A percentile compares a stretch with the other conserved stretches of the same genome.
Evolutionary conservation across 148 eudicot species (phyloP).

Genomic region (Rhododendron ovatum): DNA sequence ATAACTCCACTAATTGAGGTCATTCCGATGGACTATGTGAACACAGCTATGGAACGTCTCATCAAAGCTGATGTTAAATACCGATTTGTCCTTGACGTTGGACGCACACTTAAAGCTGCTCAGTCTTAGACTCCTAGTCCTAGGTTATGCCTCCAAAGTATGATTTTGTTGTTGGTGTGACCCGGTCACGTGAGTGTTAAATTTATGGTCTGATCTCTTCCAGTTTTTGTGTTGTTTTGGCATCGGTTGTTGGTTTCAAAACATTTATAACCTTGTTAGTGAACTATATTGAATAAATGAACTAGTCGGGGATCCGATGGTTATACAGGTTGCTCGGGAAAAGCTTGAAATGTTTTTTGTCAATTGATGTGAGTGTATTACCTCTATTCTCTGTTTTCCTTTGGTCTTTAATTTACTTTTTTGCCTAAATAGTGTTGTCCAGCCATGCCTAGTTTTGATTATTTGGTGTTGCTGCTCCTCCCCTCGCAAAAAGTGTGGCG

Average conservation of each 20-base stretch:
- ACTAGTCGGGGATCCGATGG: neutral
- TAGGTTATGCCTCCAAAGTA: neutral
- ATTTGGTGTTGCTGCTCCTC: no score
- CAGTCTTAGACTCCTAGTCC: neutral
- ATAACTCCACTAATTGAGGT: neutral
- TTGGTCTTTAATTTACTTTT: neutral
- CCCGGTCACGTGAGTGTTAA: neutral
- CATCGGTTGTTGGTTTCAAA: neutral
- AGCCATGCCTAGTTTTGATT: no score
- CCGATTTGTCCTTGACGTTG: constrained; percentile 1
- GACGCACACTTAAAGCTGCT: neutral
- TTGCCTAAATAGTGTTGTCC: no score
- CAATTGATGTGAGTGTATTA: neutral
- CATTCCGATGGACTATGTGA: neutral
- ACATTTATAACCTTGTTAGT: neutral
- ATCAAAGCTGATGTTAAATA: neutral
- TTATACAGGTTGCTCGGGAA: neutral
- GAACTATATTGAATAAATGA: neutral
- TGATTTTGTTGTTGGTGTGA: neutral
- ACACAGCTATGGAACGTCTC: neutral
- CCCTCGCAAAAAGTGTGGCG: no score
- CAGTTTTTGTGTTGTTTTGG: neutral
- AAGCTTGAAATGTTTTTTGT: neutral
- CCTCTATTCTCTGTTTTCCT: neutral
- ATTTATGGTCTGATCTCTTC: no score